phyloP scores from a whole-genome alignment of 352 stramenopile species.

The Globisporangium solare region DNA sequence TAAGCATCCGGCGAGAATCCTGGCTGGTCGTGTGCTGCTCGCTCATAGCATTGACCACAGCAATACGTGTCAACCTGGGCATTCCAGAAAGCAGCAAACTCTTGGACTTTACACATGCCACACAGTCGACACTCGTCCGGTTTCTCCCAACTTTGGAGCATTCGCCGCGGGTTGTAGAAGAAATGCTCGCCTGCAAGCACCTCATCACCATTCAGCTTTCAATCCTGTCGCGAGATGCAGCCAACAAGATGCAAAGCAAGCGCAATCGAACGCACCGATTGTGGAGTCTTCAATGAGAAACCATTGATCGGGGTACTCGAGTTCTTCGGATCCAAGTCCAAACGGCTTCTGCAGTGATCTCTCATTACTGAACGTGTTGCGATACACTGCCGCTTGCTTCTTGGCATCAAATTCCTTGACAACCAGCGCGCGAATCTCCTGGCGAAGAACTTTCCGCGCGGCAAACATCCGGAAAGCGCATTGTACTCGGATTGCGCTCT shows the following conservation, averaged over 20 bases:
- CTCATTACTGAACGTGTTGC: constrained; percentile 41
- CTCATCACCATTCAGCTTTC: no score
- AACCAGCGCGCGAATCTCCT: constrained; percentile 41
- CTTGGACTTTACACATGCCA: constrained; percentile 16
- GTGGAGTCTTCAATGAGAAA: constrained; percentile 42
- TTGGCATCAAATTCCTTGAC: constrained; percentile 54
- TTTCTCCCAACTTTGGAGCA: constrained; percentile 53
- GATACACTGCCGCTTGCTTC: constrained; percentile 37
- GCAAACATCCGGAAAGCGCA: constrained; percentile 54
- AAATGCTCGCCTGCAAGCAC: constrained; percentile 36
- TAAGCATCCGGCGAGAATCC: constrained; percentile 21
- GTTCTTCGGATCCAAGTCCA: constrained; percentile 46
- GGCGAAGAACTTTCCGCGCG: constrained; percentile 40
- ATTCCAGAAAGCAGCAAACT: constrained; percentile 55
- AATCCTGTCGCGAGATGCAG: neutral
- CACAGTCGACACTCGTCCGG: constrained; percentile 52
- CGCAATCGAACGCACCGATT: constrained; percentile 24
- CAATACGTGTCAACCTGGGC: constrained; percentile 34
- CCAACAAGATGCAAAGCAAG: neutral
- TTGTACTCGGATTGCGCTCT: constrained; percentile 44
- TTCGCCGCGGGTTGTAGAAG: constrained; percentile 61
- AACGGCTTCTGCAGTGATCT: constrained; percentile 40
- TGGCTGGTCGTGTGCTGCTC: constrained; percentile 18
- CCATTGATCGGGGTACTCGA: constrained; percentile 58
- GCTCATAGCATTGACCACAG: constrained; percentile 38